Evolutionary conservation across 495 filamentous ascomycete species (phyloP).

Genomic region (Penicillium nucicola): DNA sequence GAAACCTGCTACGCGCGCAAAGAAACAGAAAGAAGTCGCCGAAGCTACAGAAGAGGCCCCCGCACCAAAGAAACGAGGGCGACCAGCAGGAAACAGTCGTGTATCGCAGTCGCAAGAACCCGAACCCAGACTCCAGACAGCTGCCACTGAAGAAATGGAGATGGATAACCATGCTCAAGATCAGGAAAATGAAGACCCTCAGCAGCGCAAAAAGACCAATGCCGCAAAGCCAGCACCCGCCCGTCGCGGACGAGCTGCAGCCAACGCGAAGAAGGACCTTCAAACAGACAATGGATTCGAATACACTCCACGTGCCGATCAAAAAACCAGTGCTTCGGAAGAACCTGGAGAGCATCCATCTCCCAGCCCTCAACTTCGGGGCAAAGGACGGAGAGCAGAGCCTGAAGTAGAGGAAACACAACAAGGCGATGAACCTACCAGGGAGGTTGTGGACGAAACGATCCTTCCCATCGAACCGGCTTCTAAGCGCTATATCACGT

Average conservation of each 20-base stretch:
- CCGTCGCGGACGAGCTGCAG: constrained; percentile 25
- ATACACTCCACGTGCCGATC: constrained; percentile 42
- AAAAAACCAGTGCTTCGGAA: constrained; percentile 22
- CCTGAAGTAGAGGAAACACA: constrained; percentile 17
- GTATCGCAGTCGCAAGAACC: constrained; percentile 27
- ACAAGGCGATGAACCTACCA: constrained; percentile 24
- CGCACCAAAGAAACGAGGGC: constrained; percentile 25
- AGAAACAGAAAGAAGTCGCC: constrained; percentile 15
- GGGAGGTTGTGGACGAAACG: constrained; percentile 43
- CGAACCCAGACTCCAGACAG: constrained; percentile 8
- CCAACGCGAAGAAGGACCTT: constrained; percentile 25
- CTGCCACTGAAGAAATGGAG: constrained; percentile 3
- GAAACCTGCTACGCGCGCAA: constrained; percentile 8
- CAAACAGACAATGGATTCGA: constrained; percentile 48
- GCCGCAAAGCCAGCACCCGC: constrained; percentile 3
- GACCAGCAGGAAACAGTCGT: constrained; percentile 38
- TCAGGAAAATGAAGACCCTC: constrained; percentile 24
- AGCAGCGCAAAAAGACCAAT: not conserved
- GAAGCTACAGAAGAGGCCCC: constrained; percentile 33
- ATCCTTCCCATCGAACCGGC: constrained; percentile 30
- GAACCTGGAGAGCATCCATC: constrained; percentile 17
- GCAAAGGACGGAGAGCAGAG: constrained; percentile 15
- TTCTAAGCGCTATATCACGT: constrained; percentile 20
- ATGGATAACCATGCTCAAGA: constrained; percentile 5
- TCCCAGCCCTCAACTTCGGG: constrained; percentile 12